phyloP scores from a whole-genome alignment of 441 rosid genomes.

The Flueggea neowawraea region DNA sequence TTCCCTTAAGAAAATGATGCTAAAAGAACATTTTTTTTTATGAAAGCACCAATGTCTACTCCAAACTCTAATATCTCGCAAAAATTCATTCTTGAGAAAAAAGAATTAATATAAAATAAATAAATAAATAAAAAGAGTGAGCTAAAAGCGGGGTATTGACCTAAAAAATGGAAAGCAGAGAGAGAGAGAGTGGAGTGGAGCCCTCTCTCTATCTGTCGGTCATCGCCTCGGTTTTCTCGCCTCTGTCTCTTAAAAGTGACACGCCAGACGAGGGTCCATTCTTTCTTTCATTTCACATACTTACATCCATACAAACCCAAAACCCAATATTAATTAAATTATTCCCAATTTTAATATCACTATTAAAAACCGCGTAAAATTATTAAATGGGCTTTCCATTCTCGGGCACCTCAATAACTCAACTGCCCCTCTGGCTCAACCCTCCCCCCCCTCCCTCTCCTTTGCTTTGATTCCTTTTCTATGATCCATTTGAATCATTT shows the following conservation, averaged over 20 bases:
- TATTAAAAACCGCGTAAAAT: background rate
- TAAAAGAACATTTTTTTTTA: no score
- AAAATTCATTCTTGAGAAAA: no score
- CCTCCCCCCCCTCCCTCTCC: constrained; percentile 36
- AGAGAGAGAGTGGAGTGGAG: background rate
- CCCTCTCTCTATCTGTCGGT: constrained; percentile 23
- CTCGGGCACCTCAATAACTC: constrained; percentile 82
- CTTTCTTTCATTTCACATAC: background rate
- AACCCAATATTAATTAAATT: no score
- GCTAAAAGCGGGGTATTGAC: no score
- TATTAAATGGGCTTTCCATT: constrained; percentile 46
- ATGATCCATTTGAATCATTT: constrained; percentile 23
- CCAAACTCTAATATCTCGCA: no score
- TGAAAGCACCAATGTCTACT: no score
- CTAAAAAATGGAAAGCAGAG: no score
- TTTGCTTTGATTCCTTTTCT: constrained; percentile 40
- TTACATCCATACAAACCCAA: no score
- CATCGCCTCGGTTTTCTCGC: constrained; percentile 41
- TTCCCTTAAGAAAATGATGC: no score
- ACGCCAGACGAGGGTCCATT: constrained; percentile 49
- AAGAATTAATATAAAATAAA: no score
- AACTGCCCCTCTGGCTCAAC: constrained; percentile 87
- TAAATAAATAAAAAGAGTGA: no score
- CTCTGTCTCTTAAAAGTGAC: constrained; percentile 33
- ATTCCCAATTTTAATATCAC: no score